These are phyloP conservation scores for Globisporangium recalcitrans DNA, from an alignment of 352 stramenopile genomes.

Conservation along the genomic window DNA sequence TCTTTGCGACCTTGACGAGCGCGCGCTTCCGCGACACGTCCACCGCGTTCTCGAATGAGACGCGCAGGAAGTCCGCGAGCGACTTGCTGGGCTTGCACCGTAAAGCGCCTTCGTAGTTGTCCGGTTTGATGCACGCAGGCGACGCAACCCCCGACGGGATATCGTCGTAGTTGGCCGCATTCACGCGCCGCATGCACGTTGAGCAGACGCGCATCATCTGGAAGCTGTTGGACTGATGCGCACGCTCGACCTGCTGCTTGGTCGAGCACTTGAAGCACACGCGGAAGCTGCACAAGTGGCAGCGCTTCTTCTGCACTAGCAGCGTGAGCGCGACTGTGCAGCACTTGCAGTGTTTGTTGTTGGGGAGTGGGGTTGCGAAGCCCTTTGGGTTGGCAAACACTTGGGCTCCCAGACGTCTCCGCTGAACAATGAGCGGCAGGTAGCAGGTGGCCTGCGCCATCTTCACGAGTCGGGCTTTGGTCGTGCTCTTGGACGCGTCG, in stretches of 20 bases:
- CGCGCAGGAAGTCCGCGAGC: slow-evolving; percentile 36
- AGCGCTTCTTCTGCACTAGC: slow-evolving; percentile 32
- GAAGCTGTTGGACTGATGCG: slow-evolving; percentile 22
- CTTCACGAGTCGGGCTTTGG: slow-evolving; percentile 19
- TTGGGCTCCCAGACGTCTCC: slow-evolving; percentile 36
- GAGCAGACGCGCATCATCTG: slow-evolving; percentile 37
- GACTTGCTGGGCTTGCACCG: slow-evolving; percentile 14
- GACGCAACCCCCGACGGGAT: slow-evolving; percentile 22
- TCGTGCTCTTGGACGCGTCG: slow-evolving; percentile 20
- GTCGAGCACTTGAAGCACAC: slow-evolving; percentile 43
- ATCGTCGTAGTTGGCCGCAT: slow-evolving; percentile 48
- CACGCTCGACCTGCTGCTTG: slow-evolving; percentile 29
- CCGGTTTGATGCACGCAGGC: slow-evolving; percentile 22
- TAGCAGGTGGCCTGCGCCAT: slow-evolving; percentile 24
- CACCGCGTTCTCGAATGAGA: slow-evolving; percentile 32
- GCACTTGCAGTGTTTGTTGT: slow-evolving; percentile 37
- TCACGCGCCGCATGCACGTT: slow-evolving; percentile 47
- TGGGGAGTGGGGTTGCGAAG: slow-evolving; percentile 7
- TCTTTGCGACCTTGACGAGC: slow-evolving; percentile 51
- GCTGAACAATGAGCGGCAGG: slow-evolving; percentile 35
- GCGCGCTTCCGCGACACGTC: slow-evolving; percentile 17
- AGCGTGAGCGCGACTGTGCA: slow-evolving; percentile 30
- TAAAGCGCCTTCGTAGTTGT: slow-evolving; percentile 17
- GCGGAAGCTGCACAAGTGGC: slow-evolving; percentile 41
- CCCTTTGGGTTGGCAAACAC: slow-evolving; percentile 23